Evolutionary conservation across 2,329 filamentous ascomycete genomes (phyloP), one percentile per base, ranked within the genome.

Genomic region (Stachybotrys chartarum): DNA sequence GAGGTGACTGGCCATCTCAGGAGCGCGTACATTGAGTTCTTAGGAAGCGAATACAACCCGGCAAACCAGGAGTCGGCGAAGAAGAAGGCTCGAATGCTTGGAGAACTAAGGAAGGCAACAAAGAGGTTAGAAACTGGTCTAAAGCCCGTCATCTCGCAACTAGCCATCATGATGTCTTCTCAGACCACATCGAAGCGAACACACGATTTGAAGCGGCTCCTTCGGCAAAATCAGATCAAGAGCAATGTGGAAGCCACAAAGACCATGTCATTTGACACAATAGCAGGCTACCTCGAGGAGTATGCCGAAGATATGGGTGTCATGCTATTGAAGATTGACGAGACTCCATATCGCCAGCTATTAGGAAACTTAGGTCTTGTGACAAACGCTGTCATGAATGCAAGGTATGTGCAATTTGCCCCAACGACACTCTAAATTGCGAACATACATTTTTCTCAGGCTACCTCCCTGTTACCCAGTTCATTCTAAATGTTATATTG

Each of bases 321-420:
- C 30, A 59, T 61, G 59, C 49, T 61, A 24, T 18, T 61, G 39
- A 61, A 59, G 39, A 58, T 61, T 47, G 51, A 61, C 31, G 56
- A 50, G 2, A 52, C 16, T 3, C 55, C 59, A 31, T 61, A 59
- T 31, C 32, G 24, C 1, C n/a, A 54, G 50, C 51, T 61, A 5
- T 52, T 61, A 51, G 8, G 47, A 4, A 58, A 56, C 31, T 31
- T 59, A 24, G 24, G 24, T 24, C 2, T 24, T 24, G 24, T 24
- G 45, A 47, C 54, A 1, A 30, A 24, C 17, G 46, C 17, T 10
- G 10, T 30, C 11, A 55, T 57, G n/a, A 54, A 58, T 55, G 56
- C 56, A 14, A 53, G 51, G 56, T 57, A 51, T 31, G 53, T 42
- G 18, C 46, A 52, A 24, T 4, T 24, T 24, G 24, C 4, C 24